Evolutionary conservation across 306 rosid genomes (phyloP).

Genomic region (Begonia loranthoides): DNA sequence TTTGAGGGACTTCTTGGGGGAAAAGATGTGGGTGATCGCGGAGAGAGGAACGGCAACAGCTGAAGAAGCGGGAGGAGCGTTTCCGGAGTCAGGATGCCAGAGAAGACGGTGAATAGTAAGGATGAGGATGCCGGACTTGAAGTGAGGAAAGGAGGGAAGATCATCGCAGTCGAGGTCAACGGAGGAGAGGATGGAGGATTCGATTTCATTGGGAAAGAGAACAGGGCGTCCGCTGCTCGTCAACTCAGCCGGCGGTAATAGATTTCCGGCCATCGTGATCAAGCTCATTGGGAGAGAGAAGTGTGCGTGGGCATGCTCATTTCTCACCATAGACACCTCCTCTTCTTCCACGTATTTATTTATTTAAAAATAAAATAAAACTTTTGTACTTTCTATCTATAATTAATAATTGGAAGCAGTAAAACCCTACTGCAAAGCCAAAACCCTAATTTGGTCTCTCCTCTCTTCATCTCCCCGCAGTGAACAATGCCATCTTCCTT

Average conservation of each 20-base stretch:
- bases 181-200: constrained; percentile 62
- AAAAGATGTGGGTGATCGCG: constrained; percentile 42
- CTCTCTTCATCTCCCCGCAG: too few species aligned
- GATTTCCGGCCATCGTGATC: constrained; percentile 32
- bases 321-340: too few species aligned
- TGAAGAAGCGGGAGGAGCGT: constrained; percentile 10
- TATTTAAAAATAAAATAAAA: too few species aligned
- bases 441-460: too few species aligned
- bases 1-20: constrained; percentile 60
- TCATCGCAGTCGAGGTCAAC: constrained; percentile 75
- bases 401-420: too few species aligned
- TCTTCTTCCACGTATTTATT: too few species aligned
- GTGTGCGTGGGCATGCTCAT: too few species aligned
- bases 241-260: constrained; percentile 44
- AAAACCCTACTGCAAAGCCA: background rate
- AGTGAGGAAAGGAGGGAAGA: constrained; percentile 42
- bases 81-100: constrained; percentile 42
- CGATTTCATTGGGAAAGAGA: constrained; percentile 49
- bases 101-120: constrained; percentile 83
- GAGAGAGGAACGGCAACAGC: constrained; percentile 43
- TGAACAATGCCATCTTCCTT: background rate
- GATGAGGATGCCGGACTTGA: constrained; percentile 72
- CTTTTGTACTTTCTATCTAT: too few species aligned
- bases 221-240: constrained; percentile 85
- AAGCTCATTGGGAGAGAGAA: too few species aligned